Base-by-base conservation (phyloP, 2,329 filamentous ascomycete species). In the Fusarium keratoplasticum region DNA sequence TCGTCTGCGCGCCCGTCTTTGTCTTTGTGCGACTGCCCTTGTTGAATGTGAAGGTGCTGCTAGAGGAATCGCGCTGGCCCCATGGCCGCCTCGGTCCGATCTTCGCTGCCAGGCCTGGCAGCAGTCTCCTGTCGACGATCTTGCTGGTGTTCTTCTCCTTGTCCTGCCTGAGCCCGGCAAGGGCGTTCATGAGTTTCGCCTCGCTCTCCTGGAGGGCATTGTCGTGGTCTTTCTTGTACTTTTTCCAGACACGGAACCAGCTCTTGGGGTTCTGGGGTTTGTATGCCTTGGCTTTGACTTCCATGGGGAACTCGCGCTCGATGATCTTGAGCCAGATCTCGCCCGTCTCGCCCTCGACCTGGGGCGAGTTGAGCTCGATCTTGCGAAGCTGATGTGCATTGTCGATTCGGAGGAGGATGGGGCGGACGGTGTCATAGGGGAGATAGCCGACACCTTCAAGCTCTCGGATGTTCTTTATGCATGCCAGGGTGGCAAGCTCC, bases 291-390 rank as follows among this genome's bases (percentile, higher is more conserved):
- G 85, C 84, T 47, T 91, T 86, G 72, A 84, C 83, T 81, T 91
- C 92, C 65, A 89, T 84, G 2, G 91, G 91, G 71, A 98, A 94
- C 77, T 98, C 91, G 57, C 91, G 90, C 61, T 90, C 89, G 81
- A 98, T 96, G 78, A 98, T 89, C 31, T 89, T 88, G 47, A 90
- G 83, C 96, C 96, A 98, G 70, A 96, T 85, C 76, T 95, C 93
- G 22, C 85, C 88, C 42, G 91, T 91, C 65, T 93, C 87, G 40
- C 90, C 90, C 70, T 89, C 86, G 61, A 98, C 88, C 73, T 97
- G 94, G 0, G 95, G 94, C 6, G 92, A 95, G 79, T 91, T 91
- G 60, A 88, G 71, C 83, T 98, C 95, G 67, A 98, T 88, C 66
- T 87, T 80, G 77, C 90, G 92, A 35, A 98, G 90, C 81, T 97